A percentile compares a stretch with the other conserved stretches of the same genome.
Evolutionary conservation across 1,284 basidiomycete species (phyloP).

Genomic region (Heterobasidion irregulare): DNA sequence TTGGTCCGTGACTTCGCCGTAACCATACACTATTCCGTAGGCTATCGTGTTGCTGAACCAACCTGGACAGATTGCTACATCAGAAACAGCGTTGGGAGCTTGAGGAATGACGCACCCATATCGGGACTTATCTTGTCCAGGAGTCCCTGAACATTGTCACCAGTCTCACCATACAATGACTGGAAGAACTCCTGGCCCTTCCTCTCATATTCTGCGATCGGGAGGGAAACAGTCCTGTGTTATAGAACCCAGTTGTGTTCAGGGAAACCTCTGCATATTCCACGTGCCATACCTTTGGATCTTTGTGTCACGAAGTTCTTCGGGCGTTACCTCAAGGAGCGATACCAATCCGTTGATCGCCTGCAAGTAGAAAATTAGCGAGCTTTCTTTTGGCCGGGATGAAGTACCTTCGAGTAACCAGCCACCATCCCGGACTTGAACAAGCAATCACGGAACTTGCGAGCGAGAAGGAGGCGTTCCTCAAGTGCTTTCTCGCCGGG

Average conservation of each 20-base stretch:
- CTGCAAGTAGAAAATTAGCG: conserved; percentile 8
- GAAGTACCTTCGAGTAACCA: conserved; percentile 39
- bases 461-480: conserved; percentile 31
- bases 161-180: conserved; percentile 42
- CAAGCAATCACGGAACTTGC: conserved; percentile 44
- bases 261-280: background rate
- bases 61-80: conserved; percentile 19
- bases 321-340: conserved; percentile 22
- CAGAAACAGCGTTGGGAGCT: background rate
- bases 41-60: conserved; percentile 44
- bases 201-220: conserved; percentile 30
- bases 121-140: conserved; percentile 46
- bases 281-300: conserved; percentile 17
- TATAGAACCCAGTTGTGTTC: conserved; percentile 18
- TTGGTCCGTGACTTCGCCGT: conserved; percentile 29
- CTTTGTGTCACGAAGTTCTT: conserved; percentile 22
- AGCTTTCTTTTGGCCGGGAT: background rate
- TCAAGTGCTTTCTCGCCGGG: conserved; percentile 17
- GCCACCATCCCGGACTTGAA: conserved; percentile 47
- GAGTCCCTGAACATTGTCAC: conserved; percentile 30
- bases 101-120: conserved; percentile 30
- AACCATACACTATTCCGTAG: conserved; percentile 41
- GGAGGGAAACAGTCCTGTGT: conserved; percentile 25
- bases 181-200: conserved; percentile 36
- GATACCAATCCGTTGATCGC: conserved; percentile 25